phyloP scores from a whole-genome alignment of 805 yeast species.

The Cyberlindnera galapagoensis region DNA sequence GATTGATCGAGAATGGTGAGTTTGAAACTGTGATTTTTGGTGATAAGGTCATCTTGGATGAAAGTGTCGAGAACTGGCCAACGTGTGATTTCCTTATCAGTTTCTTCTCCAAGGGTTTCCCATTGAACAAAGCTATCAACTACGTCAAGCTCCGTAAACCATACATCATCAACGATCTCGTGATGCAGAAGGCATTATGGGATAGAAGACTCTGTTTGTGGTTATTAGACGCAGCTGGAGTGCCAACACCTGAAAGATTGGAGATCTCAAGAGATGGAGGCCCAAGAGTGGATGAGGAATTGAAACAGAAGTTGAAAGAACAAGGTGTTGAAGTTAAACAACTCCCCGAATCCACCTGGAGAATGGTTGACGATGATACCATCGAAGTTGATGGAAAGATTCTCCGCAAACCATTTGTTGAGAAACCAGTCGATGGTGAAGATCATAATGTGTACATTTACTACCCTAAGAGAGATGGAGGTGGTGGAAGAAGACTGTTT shows the following conservation, averaged over 20 bases:
- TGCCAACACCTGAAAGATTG: constrained; percentile 82
- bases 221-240: constrained; percentile 72
- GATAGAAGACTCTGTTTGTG: constrained; percentile 85
- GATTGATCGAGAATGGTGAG: constrained; percentile 88
- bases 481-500: constrained; percentile 93
- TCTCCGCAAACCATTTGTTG: constrained; percentile 88
- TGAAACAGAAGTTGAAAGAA: constrained; percentile 49
- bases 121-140: constrained; percentile 88
- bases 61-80: constrained; percentile 95
- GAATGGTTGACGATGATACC: constrained; percentile 85
- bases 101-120: constrained; percentile 94
- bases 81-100: constrained; percentile 93
- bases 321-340: constrained; percentile 47
- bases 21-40: constrained; percentile 96
- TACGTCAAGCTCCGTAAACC: constrained; percentile 90
- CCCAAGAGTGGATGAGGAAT: constrained; percentile 69
- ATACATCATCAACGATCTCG: constrained; percentile 77
- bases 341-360: constrained; percentile 68
- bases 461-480: constrained; percentile 83
- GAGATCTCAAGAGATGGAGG: constrained; percentile 97
- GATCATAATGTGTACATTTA: constrained; percentile 95
- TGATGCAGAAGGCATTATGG: constrained; percentile 94
- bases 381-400: constrained; percentile 64
- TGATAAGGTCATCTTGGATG: constrained; percentile 93
- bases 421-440: constrained; percentile 98